Percentiles rank a stretch among this genome's conserved stretches.
Conservation (phyloP, 2,329 filamentous ascomycete species). For the Xylaria sp. region DNA sequence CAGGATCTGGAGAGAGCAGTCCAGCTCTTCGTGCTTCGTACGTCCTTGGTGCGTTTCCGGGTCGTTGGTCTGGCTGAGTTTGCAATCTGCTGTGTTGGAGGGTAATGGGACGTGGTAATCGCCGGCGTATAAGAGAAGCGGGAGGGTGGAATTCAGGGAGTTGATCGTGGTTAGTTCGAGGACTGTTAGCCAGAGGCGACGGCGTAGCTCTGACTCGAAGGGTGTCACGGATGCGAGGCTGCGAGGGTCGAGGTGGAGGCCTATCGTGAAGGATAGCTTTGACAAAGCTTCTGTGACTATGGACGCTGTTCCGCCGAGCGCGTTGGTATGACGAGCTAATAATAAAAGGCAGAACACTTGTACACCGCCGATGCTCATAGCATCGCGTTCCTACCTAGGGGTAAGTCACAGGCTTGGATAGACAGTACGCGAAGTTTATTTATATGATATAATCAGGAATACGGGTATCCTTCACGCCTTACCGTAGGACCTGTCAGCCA, state of each 20-base stretch:
- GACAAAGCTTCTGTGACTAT: constrained; percentile 46
- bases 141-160: constrained; percentile 41
- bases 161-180: constrained; percentile 43
- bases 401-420: constrained; percentile 11
- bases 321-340: constrained; percentile 41
- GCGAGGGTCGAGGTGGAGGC: constrained; percentile 46
- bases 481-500: constrained; percentile 45
- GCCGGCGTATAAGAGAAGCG: constrained; percentile 34
- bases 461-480: constrained; percentile 2
- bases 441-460: background rate
- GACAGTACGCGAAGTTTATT: background rate
- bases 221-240: constrained; percentile 36
- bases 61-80: constrained; percentile 6
- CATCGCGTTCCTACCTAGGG: constrained; percentile 34
- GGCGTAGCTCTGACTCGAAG: constrained; percentile 44
- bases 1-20: constrained; percentile 41
- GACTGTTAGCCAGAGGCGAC: constrained; percentile 47
- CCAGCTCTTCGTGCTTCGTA: constrained; percentile 27
- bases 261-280: constrained; percentile 47
- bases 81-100: constrained; percentile 39
- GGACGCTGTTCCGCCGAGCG: constrained; percentile 42
- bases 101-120: constrained; percentile 38
- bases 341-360: constrained; percentile 44
- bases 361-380: constrained; percentile 43
- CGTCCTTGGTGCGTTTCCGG: background rate